Evolutionary conservation across 768 basidiomycete genomes (phyloP).

Genomic region (Boletus tylopilopsis): DNA sequence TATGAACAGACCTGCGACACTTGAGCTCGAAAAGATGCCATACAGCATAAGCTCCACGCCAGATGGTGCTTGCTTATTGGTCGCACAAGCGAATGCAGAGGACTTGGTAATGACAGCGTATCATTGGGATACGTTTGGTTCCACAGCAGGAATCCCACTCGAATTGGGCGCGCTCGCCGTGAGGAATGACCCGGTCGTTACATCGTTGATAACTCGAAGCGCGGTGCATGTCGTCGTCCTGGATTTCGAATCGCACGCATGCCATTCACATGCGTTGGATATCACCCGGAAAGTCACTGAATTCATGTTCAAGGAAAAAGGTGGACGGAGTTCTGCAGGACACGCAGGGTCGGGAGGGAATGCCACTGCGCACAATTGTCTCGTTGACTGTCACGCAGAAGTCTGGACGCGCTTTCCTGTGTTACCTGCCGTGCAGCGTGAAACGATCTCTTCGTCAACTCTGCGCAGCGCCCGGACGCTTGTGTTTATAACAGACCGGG

Average conservation of each 20-base stretch:
- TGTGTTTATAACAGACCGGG: constrained; percentile 41
- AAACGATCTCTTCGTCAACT: constrained; percentile 37
- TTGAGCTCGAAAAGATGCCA: constrained; percentile 38
- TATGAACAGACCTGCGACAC: constrained; percentile 39
- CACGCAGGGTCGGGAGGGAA: neutral
- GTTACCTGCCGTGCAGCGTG: constrained; percentile 47
- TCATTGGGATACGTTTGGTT: constrained; percentile 58
- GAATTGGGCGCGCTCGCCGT: constrained; percentile 28
- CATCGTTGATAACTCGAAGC: constrained; percentile 42
- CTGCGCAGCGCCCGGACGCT: constrained; percentile 34
- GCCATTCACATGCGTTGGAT: constrained; percentile 43
- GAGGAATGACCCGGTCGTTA: constrained; percentile 30
- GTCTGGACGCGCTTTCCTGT: constrained; percentile 64
- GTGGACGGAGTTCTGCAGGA: constrained; percentile 16
- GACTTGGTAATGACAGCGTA: constrained; percentile 37
- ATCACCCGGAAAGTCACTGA: constrained; percentile 56
- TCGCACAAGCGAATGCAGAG: constrained; percentile 21
- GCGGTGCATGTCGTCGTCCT: constrained; percentile 43
- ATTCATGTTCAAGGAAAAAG: constrained; percentile 50
- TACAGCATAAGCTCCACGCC: constrained; percentile 40
- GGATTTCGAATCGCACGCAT: constrained; percentile 29
- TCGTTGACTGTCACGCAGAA: constrained; percentile 53
- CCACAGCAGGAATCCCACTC: constrained; percentile 41
- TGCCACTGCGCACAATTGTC: constrained; percentile 42
- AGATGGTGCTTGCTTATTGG: constrained; percentile 51